Base-by-base conservation (phyloP, 495 filamentous ascomycete genomes). In the Trichoderma asperelloides region DNA sequence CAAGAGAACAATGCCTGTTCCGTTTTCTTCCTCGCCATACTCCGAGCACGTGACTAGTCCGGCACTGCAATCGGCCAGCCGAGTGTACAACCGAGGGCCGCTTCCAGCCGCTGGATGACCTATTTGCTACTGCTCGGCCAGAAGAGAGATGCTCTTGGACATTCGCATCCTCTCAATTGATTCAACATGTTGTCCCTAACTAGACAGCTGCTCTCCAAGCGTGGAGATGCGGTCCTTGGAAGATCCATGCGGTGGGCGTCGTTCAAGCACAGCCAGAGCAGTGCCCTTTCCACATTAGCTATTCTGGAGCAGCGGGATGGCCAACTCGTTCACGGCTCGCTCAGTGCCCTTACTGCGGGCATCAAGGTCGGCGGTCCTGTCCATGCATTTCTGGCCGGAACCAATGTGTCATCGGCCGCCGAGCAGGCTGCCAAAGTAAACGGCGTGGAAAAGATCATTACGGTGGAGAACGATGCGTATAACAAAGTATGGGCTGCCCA, bases 221-320 rank as follows among this genome's bases (percentile, higher is more conserved):
- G 55, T 12, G 55, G 55, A 60, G 55, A 60, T 13, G 55, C 55
- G 30, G 55, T 60, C 27, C 25, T 60, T 30, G 25, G 25, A 12
- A 28, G 55, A 28, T 12, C 55, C 27, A 13, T 60, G 27, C 55
- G 55, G 25, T 30, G 11, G 55, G 55, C 27, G 25, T 60, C 51
- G 49, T 57, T n/a, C 55, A 60, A 30, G 8, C 30, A 45, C 41
- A 39, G 39, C 27, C 39, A 9, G 2, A 65, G 64, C 64, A 45
- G 23, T 27, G 33, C 96, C 65, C 82, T 97, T 63, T 96, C 91
- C 57, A 93, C 92, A 60, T 86, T 98, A 45, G 93, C 93, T 47
- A 79, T 98, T 57, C 88, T 98, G 69, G 95, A 98, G 78, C 95
- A 98, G 78, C 88, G 88, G 74, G 90, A 96, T 71, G 95, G 96